Percentiles rank a stretch among this genome's conserved stretches.
Conservation (phyloP, 164 flowering plant genomes). For the Paratinospora sagittata region DNA sequence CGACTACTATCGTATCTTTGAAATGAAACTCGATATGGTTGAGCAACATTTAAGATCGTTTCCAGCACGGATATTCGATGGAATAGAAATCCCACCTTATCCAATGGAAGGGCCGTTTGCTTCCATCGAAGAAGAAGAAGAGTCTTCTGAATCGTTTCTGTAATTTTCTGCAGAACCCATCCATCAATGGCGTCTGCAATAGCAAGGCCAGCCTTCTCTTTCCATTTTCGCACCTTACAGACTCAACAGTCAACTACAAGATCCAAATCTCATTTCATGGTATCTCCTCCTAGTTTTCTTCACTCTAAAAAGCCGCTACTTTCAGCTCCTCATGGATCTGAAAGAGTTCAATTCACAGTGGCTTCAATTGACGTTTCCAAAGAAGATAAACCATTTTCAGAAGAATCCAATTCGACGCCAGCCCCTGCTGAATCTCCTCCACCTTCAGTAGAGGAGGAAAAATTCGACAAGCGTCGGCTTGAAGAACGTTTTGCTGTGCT, state of each 20-base stretch:
- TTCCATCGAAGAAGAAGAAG: background rate
- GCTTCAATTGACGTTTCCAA: conserved; percentile 59
- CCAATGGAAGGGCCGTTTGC: background rate
- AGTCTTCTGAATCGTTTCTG: no score
- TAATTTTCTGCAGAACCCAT: background rate
- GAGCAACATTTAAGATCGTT: no score
- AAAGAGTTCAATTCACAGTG: conserved; percentile 18
- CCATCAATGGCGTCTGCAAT: conserved; percentile 49
- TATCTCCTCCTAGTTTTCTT: conserved; percentile 8
- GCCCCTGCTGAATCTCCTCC: conserved; percentile 8
- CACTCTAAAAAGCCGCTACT: conserved; percentile 18
- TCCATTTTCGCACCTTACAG: conserved; percentile 29
- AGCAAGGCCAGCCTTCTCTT: conserved; percentile 39
- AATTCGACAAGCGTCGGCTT: conserved; percentile 46
- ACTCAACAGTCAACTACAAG: conserved; percentile 28
- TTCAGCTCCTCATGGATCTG: conserved; percentile 16
- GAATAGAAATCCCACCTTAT: background rate
- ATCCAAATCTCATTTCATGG: conserved; percentile 27
- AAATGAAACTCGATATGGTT: no score
- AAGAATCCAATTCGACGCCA: conserved; percentile 18
- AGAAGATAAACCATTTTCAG: conserved; percentile 52
- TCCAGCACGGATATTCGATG: no score
- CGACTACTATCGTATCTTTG: no score
- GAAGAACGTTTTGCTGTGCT: conserved; percentile 86
- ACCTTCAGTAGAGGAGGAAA: conserved; percentile 10